These are phyloP conservation scores for Entomortierella lignicola DNA, from an alignment of 192 early-diverging fungal genomes.

Conservation along the genomic window DNA sequence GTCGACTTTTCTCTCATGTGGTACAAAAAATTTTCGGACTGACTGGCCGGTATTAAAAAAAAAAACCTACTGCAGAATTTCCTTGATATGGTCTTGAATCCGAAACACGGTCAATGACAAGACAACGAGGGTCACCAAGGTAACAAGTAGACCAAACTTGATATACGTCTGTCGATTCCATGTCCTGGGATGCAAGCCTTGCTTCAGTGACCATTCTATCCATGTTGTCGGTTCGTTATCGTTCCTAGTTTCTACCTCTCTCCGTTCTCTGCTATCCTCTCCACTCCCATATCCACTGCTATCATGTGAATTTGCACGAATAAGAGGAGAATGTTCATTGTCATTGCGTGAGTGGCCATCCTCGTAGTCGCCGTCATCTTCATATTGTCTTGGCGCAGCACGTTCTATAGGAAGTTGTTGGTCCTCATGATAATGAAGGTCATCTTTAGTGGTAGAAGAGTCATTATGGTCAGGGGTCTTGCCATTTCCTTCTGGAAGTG, in stretches of 20 bases:
- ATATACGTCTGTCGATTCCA: conserved; percentile 42
- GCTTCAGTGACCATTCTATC: conserved; percentile 20
- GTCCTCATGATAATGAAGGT: neutral
- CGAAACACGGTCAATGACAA: conserved; percentile 52
- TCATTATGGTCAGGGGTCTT: neutral
- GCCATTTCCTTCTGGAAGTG: neutral
- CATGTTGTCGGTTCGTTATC: conserved; percentile 15
- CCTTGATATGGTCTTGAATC: conserved; percentile 59
- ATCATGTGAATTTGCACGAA: conserved; percentile 10
- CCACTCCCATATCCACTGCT: conserved; percentile 9
- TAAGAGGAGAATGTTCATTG: conserved; percentile 24
- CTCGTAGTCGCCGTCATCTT: conserved; percentile 30
- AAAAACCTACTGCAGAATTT: conserved; percentile 37
- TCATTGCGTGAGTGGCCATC: conserved; percentile 10
- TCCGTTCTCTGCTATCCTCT: neutral
- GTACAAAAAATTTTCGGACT: too few relatives aligned
- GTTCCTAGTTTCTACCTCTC: neutral
- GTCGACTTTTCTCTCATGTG: too few relatives aligned
- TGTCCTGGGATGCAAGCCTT: conserved; percentile 39
- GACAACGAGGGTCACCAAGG: conserved; percentile 30
- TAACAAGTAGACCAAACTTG: conserved; percentile 21
- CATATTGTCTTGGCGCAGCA: conserved; percentile 27
- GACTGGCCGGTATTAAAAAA: too few relatives aligned
- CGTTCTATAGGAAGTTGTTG: conserved; percentile 3
- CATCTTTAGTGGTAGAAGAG: neutral